These are phyloP conservation scores for Solanum piurae DNA, from an alignment of 257 asterid species.

Conservation along the genomic window DNA sequence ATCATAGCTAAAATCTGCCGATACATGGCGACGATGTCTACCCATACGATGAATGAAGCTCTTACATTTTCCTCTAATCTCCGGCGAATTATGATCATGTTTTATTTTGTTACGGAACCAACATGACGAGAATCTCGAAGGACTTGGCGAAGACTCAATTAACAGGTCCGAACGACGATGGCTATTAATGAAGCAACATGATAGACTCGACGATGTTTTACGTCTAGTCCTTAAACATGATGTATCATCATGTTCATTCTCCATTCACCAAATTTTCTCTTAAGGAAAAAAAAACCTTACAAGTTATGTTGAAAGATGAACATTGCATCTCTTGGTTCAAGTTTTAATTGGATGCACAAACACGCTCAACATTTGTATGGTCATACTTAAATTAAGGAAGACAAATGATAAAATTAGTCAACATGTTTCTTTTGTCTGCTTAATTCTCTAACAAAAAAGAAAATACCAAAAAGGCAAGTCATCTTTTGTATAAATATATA, in stretches of 20 bases:
- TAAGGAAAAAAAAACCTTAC: neutral
- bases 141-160: slow-evolving; percentile 6
- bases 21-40: slow-evolving; percentile 17
- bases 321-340: neutral
- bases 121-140: slow-evolving; percentile 3
- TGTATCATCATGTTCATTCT: slow-evolving; percentile 13
- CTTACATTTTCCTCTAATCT: slow-evolving; percentile 12
- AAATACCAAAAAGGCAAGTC: neutral
- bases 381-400: neutral
- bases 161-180: neutral
- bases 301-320: neutral
- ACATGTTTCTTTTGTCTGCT: neutral
- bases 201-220: slow-evolving; percentile 5
- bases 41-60: slow-evolving; percentile 1
- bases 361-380: neutral
- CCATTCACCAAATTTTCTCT: neutral
- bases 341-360: neutral
- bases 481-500: no score
- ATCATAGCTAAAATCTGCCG: slow-evolving; percentile 30
- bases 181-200: slow-evolving; percentile 13
- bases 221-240: slow-evolving; percentile 6
- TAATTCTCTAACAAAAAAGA: neutral
- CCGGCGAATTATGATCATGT: neutral
- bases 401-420: neutral
- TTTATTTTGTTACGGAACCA: slow-evolving; percentile 8